Evolutionary conservation across 345 rosid genomes (phyloP), one percentile per base, ranked within the genome.

Genomic region (Populus alba): DNA sequence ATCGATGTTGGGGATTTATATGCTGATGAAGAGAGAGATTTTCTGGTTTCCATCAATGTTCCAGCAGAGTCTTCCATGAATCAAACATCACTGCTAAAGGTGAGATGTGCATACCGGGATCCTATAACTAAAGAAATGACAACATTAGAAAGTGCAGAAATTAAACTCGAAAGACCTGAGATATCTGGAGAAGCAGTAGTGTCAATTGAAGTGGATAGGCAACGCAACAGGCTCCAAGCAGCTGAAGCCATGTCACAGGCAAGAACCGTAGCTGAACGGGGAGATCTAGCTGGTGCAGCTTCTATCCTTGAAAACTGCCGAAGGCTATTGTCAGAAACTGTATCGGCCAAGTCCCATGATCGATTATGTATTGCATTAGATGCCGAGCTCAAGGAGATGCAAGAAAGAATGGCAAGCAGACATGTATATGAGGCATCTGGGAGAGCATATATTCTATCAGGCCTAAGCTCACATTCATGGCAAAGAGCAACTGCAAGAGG

Each of bases 401-500:
- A 94, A 82, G 98, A 94, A 80, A 88, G 99, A 85, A 92, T 94
- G 97, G 89, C 91, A 41, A 96, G 95, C 80, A 91, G 95, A 81
- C 97, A 94, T 74, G 94, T 94, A 35, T 96, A 96, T 10, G 97
- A 96, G 84, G 92, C 89, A 62, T 96, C 97, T 0, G 98, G 99
- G 27, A 89, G 99, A 76, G 99, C 98, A 47, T 96, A 94, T 72
- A 91, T 96, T 70, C 95, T 96, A 22, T 96, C 99, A 0, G 99
- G 99, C 68, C 92, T 96, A 67, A 96, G 98, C 84, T 96, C 99
- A 11, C 98, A 96, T 73, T 96, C 97, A 16, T 94, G 99, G 99
- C 99, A 96, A 84, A 88, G 99, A 88, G 98, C 99, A 38, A 94
- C 98, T 15, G 84, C 97, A 15, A 94, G 99, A 87, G 98, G 99